phyloP scores from a whole-genome alignment of 2,329 filamentous ascomycete species.

The Aspergillus hortae region DNA sequence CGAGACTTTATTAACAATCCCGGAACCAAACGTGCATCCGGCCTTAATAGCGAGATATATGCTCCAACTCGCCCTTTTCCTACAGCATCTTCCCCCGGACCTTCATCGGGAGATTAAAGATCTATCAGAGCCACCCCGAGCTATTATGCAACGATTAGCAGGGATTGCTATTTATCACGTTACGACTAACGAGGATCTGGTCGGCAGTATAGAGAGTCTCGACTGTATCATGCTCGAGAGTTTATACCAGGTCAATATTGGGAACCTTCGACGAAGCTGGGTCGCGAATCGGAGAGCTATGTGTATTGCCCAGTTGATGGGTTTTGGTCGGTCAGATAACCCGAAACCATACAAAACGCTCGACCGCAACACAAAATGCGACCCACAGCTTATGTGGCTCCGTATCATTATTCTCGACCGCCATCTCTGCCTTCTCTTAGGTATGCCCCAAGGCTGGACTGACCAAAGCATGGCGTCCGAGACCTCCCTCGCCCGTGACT shows the following conservation, averaged over 20 bases:
- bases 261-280: slow-evolving; percentile 5
- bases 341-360: not conserved
- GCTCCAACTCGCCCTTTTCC: not conserved
- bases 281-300: not conserved
- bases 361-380: not conserved
- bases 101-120: not conserved
- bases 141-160: slow-evolving; percentile 1
- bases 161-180: not conserved
- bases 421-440: slow-evolving; percentile 1
- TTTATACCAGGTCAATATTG: slow-evolving; percentile 1
- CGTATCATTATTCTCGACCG: not conserved
- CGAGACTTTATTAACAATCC: not conserved
- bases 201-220: slow-evolving; percentile 1
- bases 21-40: not conserved
- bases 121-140: not conserved
- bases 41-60: slow-evolving; percentile 1
- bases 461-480: not conserved
- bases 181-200: slow-evolving; percentile 1
- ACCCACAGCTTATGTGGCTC: slow-evolving; percentile 2
- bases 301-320: slow-evolving; percentile 8
- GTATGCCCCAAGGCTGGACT: not conserved
- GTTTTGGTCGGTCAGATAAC: not conserved
- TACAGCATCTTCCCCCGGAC: not conserved
- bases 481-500: not conserved
- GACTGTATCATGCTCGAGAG: slow-evolving; percentile 6